phyloP scores from a whole-genome alignment of 2,329 filamentous ascomycete genomes.

The Fusarium coicis region DNA sequence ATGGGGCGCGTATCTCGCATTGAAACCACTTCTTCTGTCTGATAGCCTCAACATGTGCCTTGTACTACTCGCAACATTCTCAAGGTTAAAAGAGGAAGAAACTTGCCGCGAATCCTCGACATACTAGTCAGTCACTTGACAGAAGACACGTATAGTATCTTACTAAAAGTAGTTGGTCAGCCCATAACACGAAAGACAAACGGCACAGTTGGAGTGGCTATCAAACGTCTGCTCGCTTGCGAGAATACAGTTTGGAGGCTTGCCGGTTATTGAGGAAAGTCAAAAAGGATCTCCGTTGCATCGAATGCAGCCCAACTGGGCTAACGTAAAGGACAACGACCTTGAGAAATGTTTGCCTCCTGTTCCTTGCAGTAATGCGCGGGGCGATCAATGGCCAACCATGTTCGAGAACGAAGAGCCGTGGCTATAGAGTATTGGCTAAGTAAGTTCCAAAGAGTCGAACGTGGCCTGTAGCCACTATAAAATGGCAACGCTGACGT shows the following conservation, averaged over 20 bases:
- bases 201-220: slow-evolving; percentile 5
- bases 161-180: not conserved
- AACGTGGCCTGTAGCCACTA: not conserved
- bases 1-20: not conserved
- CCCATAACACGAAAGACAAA: slow-evolving; percentile 4
- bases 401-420: not conserved
- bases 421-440: slow-evolving; percentile 20
- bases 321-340: slow-evolving; percentile 26
- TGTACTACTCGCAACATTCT: not conserved
- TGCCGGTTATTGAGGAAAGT: slow-evolving; percentile 11
- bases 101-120: not conserved
- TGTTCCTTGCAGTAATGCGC: slow-evolving; percentile 21
- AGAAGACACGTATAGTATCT: not conserved
- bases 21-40: not conserved
- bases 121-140: not conserved
- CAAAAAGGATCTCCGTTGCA: not conserved
- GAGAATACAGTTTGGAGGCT: slow-evolving; percentile 13
- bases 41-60: not conserved
- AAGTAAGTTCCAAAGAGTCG: not conserved
- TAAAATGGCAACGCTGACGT: not conserved
- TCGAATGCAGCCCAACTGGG: not conserved
- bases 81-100: not conserved
- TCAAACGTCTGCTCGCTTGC: slow-evolving; percentile 4
- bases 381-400: slow-evolving; percentile 2
- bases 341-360: not conserved